phyloP scores from a whole-genome alignment of 129 eudicot species.

The Heracleum sosnowskyi region DNA sequence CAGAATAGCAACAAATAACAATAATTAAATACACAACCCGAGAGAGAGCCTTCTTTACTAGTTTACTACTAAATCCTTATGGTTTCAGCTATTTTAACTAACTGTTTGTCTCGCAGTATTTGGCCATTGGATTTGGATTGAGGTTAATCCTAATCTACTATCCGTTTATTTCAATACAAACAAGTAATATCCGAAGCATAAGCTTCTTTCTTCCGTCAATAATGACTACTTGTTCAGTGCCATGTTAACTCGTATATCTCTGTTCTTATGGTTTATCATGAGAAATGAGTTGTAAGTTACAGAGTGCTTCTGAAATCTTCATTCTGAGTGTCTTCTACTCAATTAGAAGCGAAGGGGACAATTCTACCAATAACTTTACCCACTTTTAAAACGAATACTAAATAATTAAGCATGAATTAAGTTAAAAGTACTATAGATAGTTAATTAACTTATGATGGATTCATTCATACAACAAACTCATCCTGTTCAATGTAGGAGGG shows the following conservation, averaged over 20 bases:
- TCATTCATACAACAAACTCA: not conserved
- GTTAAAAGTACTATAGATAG: too few relatives aligned
- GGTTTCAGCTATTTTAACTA: not conserved
- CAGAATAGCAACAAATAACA: not conserved
- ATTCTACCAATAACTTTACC: too few relatives aligned
- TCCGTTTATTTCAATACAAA: not conserved
- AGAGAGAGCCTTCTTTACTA: not conserved
- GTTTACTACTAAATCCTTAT: not conserved
- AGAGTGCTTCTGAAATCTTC: not conserved
- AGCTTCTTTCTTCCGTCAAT: not conserved
- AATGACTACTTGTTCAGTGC: not conserved
- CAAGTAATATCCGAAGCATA: not conserved
- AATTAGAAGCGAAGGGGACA: too few relatives aligned
- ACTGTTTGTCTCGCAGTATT: not conserved
- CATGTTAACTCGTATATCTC: not conserved
- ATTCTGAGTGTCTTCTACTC: too few relatives aligned
- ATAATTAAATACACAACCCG: not conserved
- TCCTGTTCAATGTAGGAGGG: constrained; percentile 30
- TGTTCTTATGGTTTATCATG: not conserved
- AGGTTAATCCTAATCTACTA: not conserved
- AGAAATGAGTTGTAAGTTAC: not conserved
- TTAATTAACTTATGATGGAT: too few relatives aligned
- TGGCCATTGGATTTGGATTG: not conserved
- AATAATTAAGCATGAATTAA: too few relatives aligned
- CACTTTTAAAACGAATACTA: not conserved